phyloP scores from a whole-genome alignment of 192 early-diverging fungal genomes.

The Linnemannia hyalina region DNA sequence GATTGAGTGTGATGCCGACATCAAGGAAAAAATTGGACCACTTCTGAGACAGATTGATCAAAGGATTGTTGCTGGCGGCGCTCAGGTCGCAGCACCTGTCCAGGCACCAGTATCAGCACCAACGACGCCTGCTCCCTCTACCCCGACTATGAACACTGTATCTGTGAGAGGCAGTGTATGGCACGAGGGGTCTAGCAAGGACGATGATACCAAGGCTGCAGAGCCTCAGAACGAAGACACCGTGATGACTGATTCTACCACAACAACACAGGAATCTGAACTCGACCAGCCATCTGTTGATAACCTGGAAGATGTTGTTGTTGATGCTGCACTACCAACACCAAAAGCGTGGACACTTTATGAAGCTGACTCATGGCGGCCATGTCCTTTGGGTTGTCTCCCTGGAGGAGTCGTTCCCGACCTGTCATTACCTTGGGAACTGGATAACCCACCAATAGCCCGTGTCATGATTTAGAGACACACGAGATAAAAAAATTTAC shows the following conservation, averaged over 20 bases:
- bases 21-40: constrained; percentile 44
- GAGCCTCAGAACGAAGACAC: constrained; percentile 2
- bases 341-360: constrained; percentile 30
- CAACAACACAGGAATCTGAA: not conserved
- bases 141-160: not conserved
- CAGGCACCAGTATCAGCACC: not conserved
- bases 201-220: not conserved
- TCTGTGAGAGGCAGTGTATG: not conserved
- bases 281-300: not conserved
- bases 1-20: constrained; percentile 39
- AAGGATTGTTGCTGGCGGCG: constrained; percentile 24
- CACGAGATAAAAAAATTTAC: not conserved
- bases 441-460: constrained; percentile 46
- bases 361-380: constrained; percentile 33
- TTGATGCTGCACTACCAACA: not conserved
- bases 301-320: not conserved
- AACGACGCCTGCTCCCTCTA: not conserved
- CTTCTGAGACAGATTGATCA: constrained; percentile 49
- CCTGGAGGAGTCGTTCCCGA: constrained; percentile 49
- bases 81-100: not conserved
- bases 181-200: constrained; percentile 1
- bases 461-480: constrained; percentile 20
- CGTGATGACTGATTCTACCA: constrained; percentile 4
- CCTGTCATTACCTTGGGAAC: constrained; percentile 41
- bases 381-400: constrained; percentile 50